Conservation (phyloP, 495 filamentous ascomycete genomes). For the Aspergillus affinis region DNA sequence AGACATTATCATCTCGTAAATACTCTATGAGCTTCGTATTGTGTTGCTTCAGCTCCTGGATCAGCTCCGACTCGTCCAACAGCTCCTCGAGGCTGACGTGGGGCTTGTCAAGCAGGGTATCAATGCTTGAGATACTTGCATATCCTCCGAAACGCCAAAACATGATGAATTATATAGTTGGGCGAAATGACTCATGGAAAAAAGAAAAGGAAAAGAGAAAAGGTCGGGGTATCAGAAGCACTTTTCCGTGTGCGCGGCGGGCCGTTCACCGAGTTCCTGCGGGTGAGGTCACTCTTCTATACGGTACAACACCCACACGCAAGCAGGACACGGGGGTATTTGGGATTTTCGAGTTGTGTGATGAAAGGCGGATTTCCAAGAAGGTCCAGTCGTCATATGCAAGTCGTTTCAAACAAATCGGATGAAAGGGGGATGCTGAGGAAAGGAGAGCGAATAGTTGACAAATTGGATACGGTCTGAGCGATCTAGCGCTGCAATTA, state of each 20-base stretch:
- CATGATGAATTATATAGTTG: slow-evolving; percentile 66
- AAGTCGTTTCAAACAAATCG: slow-evolving; percentile 7
- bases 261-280: slow-evolving; percentile 25
- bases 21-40: slow-evolving; percentile 98
- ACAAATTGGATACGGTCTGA: slow-evolving; percentile 20
- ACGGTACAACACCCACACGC: slow-evolving; percentile 28
- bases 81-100: slow-evolving; percentile 94
- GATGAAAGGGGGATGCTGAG: slow-evolving; percentile 6
- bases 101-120: slow-evolving; percentile 92
- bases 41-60: slow-evolving; percentile 96
- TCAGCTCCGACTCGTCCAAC: slow-evolving; percentile 90
- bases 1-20: slow-evolving; percentile 80
- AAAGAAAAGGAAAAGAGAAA: slow-evolving; percentile 18
- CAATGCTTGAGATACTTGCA: slow-evolving; percentile 93
- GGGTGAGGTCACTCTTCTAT: slow-evolving; percentile 29
- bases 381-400: slow-evolving; percentile 10
- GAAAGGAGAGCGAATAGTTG: slow-evolving; percentile 2
- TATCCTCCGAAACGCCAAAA: slow-evolving; percentile 99
- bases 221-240: slow-evolving; percentile 20
- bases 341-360: slow-evolving; percentile 13
- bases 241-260: slow-evolving; percentile 16
- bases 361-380: slow-evolving; percentile 7
- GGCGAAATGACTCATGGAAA: slow-evolving; percentile 43
- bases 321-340: slow-evolving; percentile 10
- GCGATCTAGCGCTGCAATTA: slow-evolving; percentile 36